Evolutionary conservation across 139 green algal genomes (phyloP).

Genomic region (Nannochloris sp.): DNA sequence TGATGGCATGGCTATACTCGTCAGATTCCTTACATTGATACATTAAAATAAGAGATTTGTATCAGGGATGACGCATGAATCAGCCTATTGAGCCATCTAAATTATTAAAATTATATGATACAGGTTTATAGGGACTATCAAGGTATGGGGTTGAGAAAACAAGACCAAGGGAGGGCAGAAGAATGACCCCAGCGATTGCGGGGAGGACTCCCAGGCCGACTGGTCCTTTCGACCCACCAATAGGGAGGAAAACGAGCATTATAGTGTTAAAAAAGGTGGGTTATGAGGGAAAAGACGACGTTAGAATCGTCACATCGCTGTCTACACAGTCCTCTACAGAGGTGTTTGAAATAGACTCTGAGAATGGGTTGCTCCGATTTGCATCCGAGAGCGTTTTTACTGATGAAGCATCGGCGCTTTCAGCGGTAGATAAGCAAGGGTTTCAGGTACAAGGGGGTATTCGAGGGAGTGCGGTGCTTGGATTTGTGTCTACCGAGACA

Average conservation of each 20-base stretch:
- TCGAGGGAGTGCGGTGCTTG: slow-evolving; percentile 64
- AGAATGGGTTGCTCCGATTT: not conserved
- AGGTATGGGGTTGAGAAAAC: not conserved
- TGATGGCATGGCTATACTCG: too few relatives aligned
- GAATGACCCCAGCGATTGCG: not conserved
- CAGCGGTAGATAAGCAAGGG: slow-evolving; percentile 11
- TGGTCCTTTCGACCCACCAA: slow-evolving; percentile 18
- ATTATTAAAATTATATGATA: too few relatives aligned
- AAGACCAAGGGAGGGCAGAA: not conserved
- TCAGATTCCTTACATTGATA: too few relatives aligned
- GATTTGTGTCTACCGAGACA: slow-evolving; percentile 58
- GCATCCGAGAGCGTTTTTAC: not conserved
- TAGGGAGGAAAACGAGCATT: slow-evolving; percentile 16
- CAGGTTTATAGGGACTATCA: too few relatives aligned
- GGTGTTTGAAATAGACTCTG: slow-evolving; percentile 4
- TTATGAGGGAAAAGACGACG: slow-evolving; percentile 10
- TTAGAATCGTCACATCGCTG: slow-evolving; percentile 24
- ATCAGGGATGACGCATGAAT: too few relatives aligned
- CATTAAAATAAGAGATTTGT: too few relatives aligned
- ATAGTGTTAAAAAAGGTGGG: slow-evolving; percentile 8
- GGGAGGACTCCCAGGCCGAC: not conserved
- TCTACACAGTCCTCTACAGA: slow-evolving; percentile 24
- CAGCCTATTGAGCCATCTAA: too few relatives aligned
- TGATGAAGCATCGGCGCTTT: slow-evolving; percentile 26
- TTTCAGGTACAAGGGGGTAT: slow-evolving; percentile 30